These are phyloP conservation scores for Dictyostelium firmibasis DNA, from an alignment of 78 protist genomes.

Conservation along the genomic window DNA sequence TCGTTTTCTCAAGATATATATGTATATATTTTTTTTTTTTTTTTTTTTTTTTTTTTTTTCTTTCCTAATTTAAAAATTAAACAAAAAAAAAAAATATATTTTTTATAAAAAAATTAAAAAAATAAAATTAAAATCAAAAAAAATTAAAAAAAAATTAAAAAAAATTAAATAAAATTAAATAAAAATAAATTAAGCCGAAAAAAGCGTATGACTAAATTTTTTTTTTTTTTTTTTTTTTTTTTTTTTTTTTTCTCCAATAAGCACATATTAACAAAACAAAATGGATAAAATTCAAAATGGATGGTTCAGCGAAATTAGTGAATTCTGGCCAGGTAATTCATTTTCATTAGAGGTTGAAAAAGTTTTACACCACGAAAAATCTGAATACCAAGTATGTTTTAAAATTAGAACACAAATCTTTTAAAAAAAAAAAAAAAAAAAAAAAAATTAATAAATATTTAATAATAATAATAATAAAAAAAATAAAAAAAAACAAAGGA, in stretches of 20 bases:
- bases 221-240: neutral
- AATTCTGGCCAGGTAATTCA: slow-evolving; percentile 87
- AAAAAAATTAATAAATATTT: neutral
- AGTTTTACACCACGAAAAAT: slow-evolving; percentile 86
- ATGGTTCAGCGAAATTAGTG: slow-evolving; percentile 87
- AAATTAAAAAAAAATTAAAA: no score
- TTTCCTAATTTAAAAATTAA: neutral
- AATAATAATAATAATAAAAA: neutral
- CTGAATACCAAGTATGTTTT: slow-evolving; percentile 87
- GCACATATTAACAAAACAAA: neutral
- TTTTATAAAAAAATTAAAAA: no score
- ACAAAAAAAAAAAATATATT: neutral
- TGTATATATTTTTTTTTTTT: neutral
- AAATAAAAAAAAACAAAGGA: slow-evolving; percentile 6
- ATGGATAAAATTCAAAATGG: slow-evolving; percentile 83
- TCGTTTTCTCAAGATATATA: no score
- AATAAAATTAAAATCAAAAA: no score
- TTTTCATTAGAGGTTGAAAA: slow-evolving; percentile 91
- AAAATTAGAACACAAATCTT: no score
- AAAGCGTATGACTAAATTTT: neutral
- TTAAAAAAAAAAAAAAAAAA: neutral
- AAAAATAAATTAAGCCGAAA: neutral
- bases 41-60: neutral
- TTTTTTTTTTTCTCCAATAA: neutral
- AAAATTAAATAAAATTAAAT: no score